Conservation (phyloP, 768 basidiomycete genomes). For the Trametes cubensis region DNA sequence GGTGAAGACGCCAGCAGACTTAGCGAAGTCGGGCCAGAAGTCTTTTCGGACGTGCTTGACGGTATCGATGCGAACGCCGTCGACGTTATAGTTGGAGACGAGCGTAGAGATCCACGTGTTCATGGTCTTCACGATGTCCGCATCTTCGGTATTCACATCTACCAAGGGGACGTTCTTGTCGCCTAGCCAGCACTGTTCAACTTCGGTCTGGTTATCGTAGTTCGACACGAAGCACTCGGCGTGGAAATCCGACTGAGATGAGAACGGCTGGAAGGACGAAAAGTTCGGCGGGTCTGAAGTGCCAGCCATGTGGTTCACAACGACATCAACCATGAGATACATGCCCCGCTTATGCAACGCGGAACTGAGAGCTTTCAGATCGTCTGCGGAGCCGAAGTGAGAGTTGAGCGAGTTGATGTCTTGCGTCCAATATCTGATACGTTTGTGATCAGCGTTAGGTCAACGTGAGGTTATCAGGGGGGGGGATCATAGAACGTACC, state of each 20-base stretch:
- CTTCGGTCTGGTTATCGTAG: slow-evolving; percentile 48
- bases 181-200: slow-evolving; percentile 65
- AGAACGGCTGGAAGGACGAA: slow-evolving; percentile 37
- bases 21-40: slow-evolving; percentile 58
- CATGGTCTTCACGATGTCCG: slow-evolving; percentile 45
- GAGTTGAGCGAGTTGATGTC: slow-evolving; percentile 52
- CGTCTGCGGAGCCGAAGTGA: slow-evolving; percentile 54
- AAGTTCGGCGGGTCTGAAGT: slow-evolving; percentile 29
- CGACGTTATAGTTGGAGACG: slow-evolving; percentile 50
- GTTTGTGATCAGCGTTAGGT: neutral
- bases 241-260: slow-evolving; percentile 42
- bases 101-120: slow-evolving; percentile 52
- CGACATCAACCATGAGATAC: slow-evolving; percentile 65
- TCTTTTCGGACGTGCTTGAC: slow-evolving; percentile 57
- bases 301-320: slow-evolving; percentile 63
- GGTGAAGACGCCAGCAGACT: slow-evolving; percentile 52
- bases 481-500: slow-evolving; percentile 36
- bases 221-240: slow-evolving; percentile 44
- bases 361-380: slow-evolving; percentile 50
- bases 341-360: slow-evolving; percentile 55
- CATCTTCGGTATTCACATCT: slow-evolving; percentile 59
- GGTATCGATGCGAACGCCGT: slow-evolving; percentile 62
- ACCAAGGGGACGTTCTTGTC: slow-evolving; percentile 54
- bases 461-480: too few relatives aligned
- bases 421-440: slow-evolving; percentile 52